phyloP scores from a whole-genome alignment of 176 grass and related monocot genomes.

The Phoenix roebelenii region DNA sequence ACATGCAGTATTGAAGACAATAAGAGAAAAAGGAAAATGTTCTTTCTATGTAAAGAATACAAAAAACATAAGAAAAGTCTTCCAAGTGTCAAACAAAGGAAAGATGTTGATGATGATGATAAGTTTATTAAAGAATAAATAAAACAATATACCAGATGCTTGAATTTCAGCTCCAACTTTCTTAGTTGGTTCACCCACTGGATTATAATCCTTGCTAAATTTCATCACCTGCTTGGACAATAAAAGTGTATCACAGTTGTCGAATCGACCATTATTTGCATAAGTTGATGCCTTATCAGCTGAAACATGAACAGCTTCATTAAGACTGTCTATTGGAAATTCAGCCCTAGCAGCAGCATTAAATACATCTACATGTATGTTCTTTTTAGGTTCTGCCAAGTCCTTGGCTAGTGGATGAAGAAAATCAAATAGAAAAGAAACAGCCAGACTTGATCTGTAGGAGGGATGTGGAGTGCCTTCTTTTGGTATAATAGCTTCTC shows the following conservation, averaged over 20 bases:
- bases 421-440: constrained; percentile 85
- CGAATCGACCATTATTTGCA: constrained; percentile 19
- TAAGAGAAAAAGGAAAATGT: too few species aligned
- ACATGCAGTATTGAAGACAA: too few species aligned
- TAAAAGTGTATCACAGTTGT: constrained; percentile 28
- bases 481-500: constrained; percentile 47
- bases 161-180: constrained; percentile 91
- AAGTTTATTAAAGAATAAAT: neutral
- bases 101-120: constrained; percentile 1
- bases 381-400: constrained; percentile 28
- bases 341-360: constrained; percentile 21
- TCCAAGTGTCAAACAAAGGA: neutral
- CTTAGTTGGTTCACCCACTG: constrained; percentile 72
- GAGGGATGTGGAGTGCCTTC: constrained; percentile 57
- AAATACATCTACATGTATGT: constrained; percentile 1
- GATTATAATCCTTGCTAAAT: constrained; percentile 49
- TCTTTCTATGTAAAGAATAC: neutral
- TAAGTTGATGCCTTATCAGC: constrained; percentile 17
- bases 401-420: constrained; percentile 35
- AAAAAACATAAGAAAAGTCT: neutral
- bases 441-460: constrained; percentile 74
- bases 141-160: constrained; percentile 56
- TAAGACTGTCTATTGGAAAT: constrained; percentile 15
- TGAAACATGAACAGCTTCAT: constrained; percentile 21
- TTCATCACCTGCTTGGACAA: constrained; percentile 54